Base-by-base conservation (phyloP, 208 protist species). In the Leptomonas pyrrhocoris region DNA sequence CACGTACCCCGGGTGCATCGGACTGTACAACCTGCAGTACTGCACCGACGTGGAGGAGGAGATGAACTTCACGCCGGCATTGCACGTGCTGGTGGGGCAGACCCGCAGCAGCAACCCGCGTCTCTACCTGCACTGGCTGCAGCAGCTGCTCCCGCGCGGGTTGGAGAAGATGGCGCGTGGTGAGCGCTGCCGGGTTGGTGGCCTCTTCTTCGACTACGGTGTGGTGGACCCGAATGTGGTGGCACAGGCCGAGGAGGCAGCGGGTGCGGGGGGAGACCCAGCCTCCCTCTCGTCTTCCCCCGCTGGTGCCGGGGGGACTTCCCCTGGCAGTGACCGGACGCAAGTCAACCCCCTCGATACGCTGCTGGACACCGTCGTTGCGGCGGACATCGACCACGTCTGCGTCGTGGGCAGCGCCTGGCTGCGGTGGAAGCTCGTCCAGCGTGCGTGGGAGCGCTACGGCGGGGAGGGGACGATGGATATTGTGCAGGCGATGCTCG, bases 151-250 rank as follows among this genome's bases (percentile, higher is more conserved):
- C 45, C 60, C 51, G 1, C 25, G 67, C 11, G 72, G 57, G 6
- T 59, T 84, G 28, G 73, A 87, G 68, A 78, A 80, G 53, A 82
- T 88, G 77, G 80, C 77, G n/a, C 69, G 83, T 19, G 84, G 74
- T 51, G 80, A 87, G 54, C 77, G 83, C 11, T 89, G 80, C 66
- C 83, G 85, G 23, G 83, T 89, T 8, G 88, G 88, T 21, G 88
- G 88, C 11, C 34, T 93, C 21, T 93, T 90, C 79, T 45, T 93
- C 4, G 85, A 93, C 63, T 93, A 84, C 55, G 85, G 85, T n/a
- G 72, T 73, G 28, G 62, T 93, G 8, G 60, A 67, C 51, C 66
- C 73, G 13, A 50, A 50, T 19, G 79, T 65, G 28, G 76, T 83
- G 64, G 72, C 79, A 30, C 63, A 59, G 55, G 76, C 80, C 2